Percentiles rank a stretch among this genome's conserved stretches.
Evolutionary conservation across 192 early-diverging fungal genomes (phyloP).

Genomic region (Anaeromyces robustus): DNA sequence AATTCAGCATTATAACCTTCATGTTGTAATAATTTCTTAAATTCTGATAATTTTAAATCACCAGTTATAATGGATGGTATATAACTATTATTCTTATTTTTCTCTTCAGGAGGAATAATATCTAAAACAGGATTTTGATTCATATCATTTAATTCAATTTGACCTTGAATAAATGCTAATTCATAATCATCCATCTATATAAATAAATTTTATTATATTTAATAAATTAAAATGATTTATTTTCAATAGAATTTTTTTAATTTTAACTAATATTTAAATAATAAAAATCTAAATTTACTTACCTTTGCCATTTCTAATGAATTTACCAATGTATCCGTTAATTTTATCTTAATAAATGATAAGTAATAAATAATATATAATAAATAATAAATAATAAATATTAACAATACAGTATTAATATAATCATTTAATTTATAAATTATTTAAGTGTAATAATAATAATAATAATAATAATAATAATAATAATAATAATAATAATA

Average conservation of each 20-base stretch:
- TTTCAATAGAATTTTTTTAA: too few relatives aligned
- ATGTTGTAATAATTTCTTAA: slow-evolving; percentile 48
- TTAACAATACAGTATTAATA: too few relatives aligned
- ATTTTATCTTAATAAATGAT: too few relatives aligned
- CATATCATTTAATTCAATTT: slow-evolving; percentile 35
- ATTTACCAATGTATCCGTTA: slow-evolving; percentile 78
- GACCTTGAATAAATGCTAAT: slow-evolving; percentile 58
- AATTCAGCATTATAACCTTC: slow-evolving; percentile 72
- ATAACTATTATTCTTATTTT: slow-evolving; percentile 17
- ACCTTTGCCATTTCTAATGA: slow-evolving; percentile 60
- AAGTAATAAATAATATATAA: too few relatives aligned
- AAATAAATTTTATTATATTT: slow-evolving; percentile 4
- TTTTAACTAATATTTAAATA: not conserved
- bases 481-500: too few relatives aligned
- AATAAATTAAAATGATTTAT: not conserved
- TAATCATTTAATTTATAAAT: too few relatives aligned
- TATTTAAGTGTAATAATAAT: too few relatives aligned
- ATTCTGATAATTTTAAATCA: slow-evolving; percentile 67
- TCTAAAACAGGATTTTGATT: slow-evolving; percentile 52
- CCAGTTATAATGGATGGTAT: slow-evolving; percentile 63
- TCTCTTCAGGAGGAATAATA: slow-evolving; percentile 24
- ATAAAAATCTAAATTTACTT: slow-evolving; percentile 2
- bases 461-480: too few relatives aligned
- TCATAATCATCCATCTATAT: slow-evolving; percentile 55
- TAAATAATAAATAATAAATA: too few relatives aligned